Evolutionary conservation across 371 early-diverging fungal species (phyloP).

Genomic region (Parasitella parasitica): DNA sequence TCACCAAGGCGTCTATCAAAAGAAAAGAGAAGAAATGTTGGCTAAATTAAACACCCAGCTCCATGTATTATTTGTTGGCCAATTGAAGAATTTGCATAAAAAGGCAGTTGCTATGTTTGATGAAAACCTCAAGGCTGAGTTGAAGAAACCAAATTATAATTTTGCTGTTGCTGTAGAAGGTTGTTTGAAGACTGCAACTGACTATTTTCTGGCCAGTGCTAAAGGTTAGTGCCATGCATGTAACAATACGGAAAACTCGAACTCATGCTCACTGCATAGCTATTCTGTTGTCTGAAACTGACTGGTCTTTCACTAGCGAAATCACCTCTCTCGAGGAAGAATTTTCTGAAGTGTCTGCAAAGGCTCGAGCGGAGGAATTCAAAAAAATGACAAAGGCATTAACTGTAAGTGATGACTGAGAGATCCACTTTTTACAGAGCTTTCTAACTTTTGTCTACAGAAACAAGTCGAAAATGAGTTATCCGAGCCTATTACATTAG

Average conservation of each 20-base stretch:
- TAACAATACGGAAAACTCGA: background rate
- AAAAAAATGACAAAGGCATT: constrained; percentile 69
- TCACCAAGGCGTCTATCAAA: constrained; percentile 82
- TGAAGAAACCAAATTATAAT: constrained; percentile 46
- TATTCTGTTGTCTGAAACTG: constrained; percentile 62
- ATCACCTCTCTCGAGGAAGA: constrained; percentile 61
- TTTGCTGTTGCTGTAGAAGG: constrained; percentile 53
- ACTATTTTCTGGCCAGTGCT: constrained; percentile 15
- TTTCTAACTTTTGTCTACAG: constrained; percentile 9
- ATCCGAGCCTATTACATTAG: constrained; percentile 70
- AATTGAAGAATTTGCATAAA: constrained; percentile 84
- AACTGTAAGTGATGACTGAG: background rate
- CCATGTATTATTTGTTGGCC: constrained; percentile 77
- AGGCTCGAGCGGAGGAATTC: constrained; percentile 77
- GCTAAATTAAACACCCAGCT: constrained; percentile 74
- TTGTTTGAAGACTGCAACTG: constrained; percentile 44
- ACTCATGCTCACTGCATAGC: constrained; percentile 15
- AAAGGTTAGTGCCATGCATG: constrained; percentile 12
- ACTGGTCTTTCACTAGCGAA: constrained; percentile 79
- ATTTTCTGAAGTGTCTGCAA: constrained; percentile 62
- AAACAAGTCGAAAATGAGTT: constrained; percentile 65
- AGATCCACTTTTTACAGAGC: too few relatives aligned
- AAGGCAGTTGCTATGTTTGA: constrained; percentile 66
- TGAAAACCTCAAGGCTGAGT: constrained; percentile 31
- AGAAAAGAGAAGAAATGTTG: constrained; percentile 80